Conservation (phyloP, 495 filamentous ascomycete species). For the Bryoglossum gracile region DNA sequence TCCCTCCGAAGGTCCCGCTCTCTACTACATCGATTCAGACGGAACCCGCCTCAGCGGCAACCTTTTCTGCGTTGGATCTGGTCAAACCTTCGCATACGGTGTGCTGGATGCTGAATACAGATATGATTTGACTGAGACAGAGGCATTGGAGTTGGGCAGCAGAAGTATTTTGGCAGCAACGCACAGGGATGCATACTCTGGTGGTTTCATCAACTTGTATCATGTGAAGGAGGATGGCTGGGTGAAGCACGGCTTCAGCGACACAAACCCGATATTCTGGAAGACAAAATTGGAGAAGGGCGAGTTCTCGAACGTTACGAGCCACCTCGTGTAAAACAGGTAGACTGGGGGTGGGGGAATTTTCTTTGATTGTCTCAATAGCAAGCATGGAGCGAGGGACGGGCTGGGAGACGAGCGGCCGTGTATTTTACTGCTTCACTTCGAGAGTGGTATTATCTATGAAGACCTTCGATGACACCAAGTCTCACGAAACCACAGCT, state of each 20-base stretch:
- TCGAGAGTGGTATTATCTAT: conserved; percentile 27
- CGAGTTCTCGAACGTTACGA: conserved; percentile 95
- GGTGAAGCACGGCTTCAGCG: conserved; percentile 95
- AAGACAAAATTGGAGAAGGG: conserved; percentile 96
- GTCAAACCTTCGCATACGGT: conserved; percentile 98
- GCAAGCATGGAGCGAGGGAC: conserved; percentile 14
- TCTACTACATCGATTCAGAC: conserved; percentile 99
- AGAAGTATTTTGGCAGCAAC: conserved; percentile 94
- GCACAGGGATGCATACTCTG: conserved; percentile 94
- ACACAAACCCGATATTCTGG: conserved; percentile 97
- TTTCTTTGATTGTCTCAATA: conserved; percentile 25
- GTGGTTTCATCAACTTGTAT: conserved; percentile 97
- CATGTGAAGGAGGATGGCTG: conserved; percentile 98
- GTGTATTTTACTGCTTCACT: conserved; percentile 27
- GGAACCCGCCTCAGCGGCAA: conserved; percentile 89
- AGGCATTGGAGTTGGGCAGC: conserved; percentile 83
- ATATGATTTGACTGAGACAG: conserved; percentile 78
- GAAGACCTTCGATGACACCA: too few relatives aligned
- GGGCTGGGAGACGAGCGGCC: conserved; percentile 6
- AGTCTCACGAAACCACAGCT: too few relatives aligned
- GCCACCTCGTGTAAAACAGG: conserved; percentile 45
- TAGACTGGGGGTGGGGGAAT: conserved; percentile 8
- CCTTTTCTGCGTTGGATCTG: conserved; percentile 95
- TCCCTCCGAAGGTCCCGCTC: conserved; percentile 87
- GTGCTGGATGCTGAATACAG: conserved; percentile 92